Conservation (phyloP, 2,329 filamentous ascomycete species). For the Ophiocordyceps sinensis region DNA sequence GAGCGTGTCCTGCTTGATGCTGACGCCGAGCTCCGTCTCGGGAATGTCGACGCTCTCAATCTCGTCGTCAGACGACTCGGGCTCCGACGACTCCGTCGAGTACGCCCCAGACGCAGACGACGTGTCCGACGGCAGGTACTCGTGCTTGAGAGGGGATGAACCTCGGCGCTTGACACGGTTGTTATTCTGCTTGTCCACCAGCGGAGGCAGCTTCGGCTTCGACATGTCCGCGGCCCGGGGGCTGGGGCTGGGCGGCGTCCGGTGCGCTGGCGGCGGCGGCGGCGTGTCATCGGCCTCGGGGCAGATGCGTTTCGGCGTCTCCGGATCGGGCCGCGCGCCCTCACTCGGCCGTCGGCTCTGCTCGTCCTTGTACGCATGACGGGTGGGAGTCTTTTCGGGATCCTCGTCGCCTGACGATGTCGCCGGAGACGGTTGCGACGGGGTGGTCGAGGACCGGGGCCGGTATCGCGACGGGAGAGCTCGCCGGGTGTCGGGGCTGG, state of each 20-base stretch:
- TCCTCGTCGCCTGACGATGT: neutral
- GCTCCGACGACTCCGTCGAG: slow-evolving; percentile 35
- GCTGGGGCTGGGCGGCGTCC: slow-evolving; percentile 25
- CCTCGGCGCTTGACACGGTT: slow-evolving; percentile 50
- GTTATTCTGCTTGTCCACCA: slow-evolving; percentile 26
- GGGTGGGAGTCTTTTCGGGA: slow-evolving; percentile 4
- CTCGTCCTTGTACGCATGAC: slow-evolving; percentile 13
- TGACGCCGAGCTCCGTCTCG: slow-evolving; percentile 43
- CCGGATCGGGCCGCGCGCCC: slow-evolving; percentile 21
- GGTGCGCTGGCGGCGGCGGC: slow-evolving; percentile 39
- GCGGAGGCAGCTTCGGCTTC: slow-evolving; percentile 8
- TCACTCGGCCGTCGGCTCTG: slow-evolving; percentile 19
- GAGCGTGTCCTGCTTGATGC: slow-evolving; percentile 26
- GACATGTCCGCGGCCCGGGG: slow-evolving; percentile 14
- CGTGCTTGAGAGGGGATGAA: slow-evolving; percentile 91
- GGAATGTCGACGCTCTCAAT: slow-evolving; percentile 46
- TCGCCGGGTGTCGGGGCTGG: slow-evolving; percentile 10
- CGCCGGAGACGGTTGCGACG: neutral
- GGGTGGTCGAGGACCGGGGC: slow-evolving; percentile 5
- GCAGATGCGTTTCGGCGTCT: neutral
- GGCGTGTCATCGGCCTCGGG: slow-evolving; percentile 10
- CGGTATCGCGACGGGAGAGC: slow-evolving; percentile 12
- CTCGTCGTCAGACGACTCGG: slow-evolving; percentile 36
- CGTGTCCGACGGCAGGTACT: slow-evolving; percentile 75
- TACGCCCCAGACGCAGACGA: slow-evolving; percentile 41